phyloP scores from a whole-genome alignment of 2,329 filamentous ascomycete species.

The Cadophora sp. region DNA sequence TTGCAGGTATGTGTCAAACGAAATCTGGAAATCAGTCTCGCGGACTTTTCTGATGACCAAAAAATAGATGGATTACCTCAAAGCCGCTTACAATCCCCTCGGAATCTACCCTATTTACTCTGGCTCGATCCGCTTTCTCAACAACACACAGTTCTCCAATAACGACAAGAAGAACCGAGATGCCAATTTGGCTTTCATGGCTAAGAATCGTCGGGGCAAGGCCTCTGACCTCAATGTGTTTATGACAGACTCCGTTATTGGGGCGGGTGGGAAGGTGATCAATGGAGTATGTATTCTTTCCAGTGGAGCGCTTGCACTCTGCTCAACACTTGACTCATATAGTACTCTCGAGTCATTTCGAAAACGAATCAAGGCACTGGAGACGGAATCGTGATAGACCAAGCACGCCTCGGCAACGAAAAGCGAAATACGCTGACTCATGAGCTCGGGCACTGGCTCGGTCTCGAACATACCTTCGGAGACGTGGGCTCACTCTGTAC shows the following conservation, averaged over 20 bases:
- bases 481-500: background rate
- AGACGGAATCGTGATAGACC: background rate
- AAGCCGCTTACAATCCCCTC: background rate
- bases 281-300: background rate
- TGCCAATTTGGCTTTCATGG: background rate
- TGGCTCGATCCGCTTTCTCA: background rate
- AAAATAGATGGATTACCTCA: background rate
- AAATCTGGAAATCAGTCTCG: no score
- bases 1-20: background rate
- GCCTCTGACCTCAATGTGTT: background rate
- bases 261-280: background rate
- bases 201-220: background rate
- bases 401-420: background rate
- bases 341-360: constrained; percentile 1
- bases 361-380: background rate
- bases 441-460: constrained; percentile 12
- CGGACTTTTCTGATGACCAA: no score
- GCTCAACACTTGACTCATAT: no score
- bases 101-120: constrained; percentile 1
- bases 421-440: background rate
- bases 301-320: background rate
- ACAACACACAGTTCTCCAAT: background rate
- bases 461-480: constrained; percentile 13
- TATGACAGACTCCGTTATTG: background rate
- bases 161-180: background rate